phyloP scores from a whole-genome alignment of 2,329 filamentous ascomycete species.

The Fusarium devonianum region DNA sequence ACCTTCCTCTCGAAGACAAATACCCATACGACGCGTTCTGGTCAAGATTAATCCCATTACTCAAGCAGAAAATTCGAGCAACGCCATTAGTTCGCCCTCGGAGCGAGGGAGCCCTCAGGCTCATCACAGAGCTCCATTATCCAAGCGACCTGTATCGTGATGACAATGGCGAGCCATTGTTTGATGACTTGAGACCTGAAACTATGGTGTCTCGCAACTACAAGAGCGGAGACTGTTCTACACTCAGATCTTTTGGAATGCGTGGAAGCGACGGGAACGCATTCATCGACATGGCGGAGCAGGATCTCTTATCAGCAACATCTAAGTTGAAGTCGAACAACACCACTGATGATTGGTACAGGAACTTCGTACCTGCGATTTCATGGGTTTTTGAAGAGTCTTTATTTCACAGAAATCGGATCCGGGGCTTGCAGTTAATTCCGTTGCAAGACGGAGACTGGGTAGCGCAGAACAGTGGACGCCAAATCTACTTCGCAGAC shows the following conservation, averaged over 20 bases:
- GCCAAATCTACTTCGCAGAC: not conserved
- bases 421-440: not conserved
- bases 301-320: not conserved
- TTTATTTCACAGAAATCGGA: no score
- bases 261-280: not conserved
- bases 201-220: not conserved
- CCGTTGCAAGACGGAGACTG: not conserved
- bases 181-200: not conserved
- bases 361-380: no score
- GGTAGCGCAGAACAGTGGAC: not conserved
- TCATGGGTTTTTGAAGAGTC: no score
- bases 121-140: not conserved
- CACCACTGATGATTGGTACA: no score
- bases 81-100: not conserved
- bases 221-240: not conserved
- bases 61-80: not conserved
- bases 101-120: not conserved
- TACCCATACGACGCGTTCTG: constrained; percentile 3
- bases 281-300: not conserved
- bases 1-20: not conserved
- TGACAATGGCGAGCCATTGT: not conserved
- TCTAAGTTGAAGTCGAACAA: not conserved
- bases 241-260: not conserved
- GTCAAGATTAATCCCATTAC: not conserved
- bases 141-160: not conserved